Evolutionary conservation across 139 green algal genomes (phyloP).

Genomic region (Chlamydomonas incerta): DNA sequence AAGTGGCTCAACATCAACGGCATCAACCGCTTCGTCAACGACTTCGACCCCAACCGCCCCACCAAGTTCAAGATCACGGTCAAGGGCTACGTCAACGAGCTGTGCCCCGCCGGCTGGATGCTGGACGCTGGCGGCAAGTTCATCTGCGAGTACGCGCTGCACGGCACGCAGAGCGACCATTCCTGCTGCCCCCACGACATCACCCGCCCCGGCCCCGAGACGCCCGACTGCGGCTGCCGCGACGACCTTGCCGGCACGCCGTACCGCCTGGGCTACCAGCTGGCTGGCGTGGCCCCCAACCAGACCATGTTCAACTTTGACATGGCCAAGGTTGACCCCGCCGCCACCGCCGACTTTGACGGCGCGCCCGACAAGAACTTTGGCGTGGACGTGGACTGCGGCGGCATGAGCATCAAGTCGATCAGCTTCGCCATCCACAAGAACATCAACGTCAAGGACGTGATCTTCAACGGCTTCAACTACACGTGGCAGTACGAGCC

Average conservation of each 20-base stretch:
- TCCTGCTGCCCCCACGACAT: constrained; percentile 55
- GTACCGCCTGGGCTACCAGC: constrained; percentile 53
- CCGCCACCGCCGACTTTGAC: neutral
- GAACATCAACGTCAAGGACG: neutral
- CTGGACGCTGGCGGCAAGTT: neutral
- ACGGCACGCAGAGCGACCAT: constrained; percentile 45
- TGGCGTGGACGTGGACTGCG: constrained; percentile 15
- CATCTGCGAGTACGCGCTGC: constrained; percentile 52
- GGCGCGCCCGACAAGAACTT: neutral
- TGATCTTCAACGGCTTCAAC: constrained; percentile 46
- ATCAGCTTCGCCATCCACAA: constrained; percentile 9
- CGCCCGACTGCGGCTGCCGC: constrained; percentile 50
- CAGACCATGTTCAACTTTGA: constrained; percentile 53
- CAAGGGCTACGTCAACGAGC: constrained; percentile 48
- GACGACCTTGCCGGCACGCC: constrained; percentile 48
- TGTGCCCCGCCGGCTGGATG: constrained; percentile 45
- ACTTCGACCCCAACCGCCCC: constrained; percentile 41
- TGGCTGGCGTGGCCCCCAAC: neutral
- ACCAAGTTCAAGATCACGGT: constrained; percentile 24
- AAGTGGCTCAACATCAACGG: constrained; percentile 60
- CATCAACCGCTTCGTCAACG: constrained; percentile 54
- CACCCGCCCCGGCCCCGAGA: neutral
- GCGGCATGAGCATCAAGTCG: constrained; percentile 1
- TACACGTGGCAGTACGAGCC: constrained; percentile 39
- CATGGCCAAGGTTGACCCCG: constrained; percentile 38